These are phyloP conservation scores for Podospora pseudopauciseta DNA, from an alignment of 495 filamentous ascomycete genomes.

Conservation along the genomic window DNA sequence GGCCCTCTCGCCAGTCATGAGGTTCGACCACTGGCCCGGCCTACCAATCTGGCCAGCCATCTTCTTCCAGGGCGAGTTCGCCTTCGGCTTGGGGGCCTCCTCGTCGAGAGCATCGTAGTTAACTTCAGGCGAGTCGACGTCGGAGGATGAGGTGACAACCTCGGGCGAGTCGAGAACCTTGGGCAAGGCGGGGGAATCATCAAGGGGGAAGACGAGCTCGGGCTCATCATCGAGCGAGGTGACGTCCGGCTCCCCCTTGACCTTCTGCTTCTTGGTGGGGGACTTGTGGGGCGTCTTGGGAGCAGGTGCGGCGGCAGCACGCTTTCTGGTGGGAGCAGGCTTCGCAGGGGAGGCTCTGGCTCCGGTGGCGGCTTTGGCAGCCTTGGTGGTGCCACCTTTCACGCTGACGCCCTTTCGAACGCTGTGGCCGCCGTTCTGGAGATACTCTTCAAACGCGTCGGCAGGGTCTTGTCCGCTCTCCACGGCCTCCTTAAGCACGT, in stretches of 20 bases:
- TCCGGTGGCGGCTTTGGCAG: constrained; percentile 15
- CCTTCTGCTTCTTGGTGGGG: not conserved
- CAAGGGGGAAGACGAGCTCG: too few species aligned
- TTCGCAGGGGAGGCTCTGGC: constrained; percentile 11
- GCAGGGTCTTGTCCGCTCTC: constrained; percentile 29
- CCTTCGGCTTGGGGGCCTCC: not conserved
- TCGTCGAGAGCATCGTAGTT: constrained; percentile 30
- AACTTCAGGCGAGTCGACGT: constrained; percentile 21
- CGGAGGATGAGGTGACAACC: not conserved
- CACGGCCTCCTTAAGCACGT: constrained; percentile 36
- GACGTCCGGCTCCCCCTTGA: not conserved
- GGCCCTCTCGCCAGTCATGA: not conserved
- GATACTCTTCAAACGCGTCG: constrained; percentile 11
- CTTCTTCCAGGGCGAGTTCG: not conserved
- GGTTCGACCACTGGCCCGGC: not conserved
- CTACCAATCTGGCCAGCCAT: not conserved
- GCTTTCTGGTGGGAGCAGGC: not conserved
- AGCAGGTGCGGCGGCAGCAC: too few species aligned
- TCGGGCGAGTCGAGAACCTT: not conserved
- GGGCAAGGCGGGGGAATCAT: too few species aligned
- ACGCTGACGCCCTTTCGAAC: not conserved
- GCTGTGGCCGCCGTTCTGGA: constrained; percentile 5
- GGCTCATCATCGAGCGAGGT: too few species aligned
- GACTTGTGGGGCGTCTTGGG: not conserved
- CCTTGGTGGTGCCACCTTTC: constrained; percentile 7